Evolutionary conservation across 352 stramenopile genomes (phyloP), one percentile per base, ranked within the genome.

Genomic region (Globisporangium alternatum): DNA sequence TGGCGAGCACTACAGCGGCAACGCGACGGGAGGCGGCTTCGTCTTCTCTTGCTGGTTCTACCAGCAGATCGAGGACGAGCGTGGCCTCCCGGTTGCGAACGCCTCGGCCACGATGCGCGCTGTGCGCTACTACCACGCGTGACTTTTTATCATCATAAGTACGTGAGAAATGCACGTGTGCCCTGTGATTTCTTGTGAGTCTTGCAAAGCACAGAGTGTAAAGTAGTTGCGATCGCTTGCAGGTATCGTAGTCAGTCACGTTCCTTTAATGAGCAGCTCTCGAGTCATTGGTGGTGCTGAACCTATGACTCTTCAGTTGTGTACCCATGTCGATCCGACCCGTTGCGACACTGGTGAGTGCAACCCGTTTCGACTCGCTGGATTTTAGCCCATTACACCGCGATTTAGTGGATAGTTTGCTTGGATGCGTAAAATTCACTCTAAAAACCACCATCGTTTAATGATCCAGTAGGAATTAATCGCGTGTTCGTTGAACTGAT

Each of bases 31-130:
- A 9, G 44, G 21, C 21, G 22, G 21, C 39, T 35, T 52, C n/a
- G 57, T 48, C 28, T 65, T 52, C 28, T 62, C 64, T 56, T 70
- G 64, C 59, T 70, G 64, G 64, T 2, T 65, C 22, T 70, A 48
- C 31, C 37, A 70, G 43, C 51, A 60, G 37, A 48, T 65, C 30
- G 62, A 62, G 33, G 47, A 64, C n/a, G n/a, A 33, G 21, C 17
- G 12, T 22, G 49, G 39, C 19, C 9, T 39, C 2, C 39, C 19
- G 2, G 19, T 44, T 28, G 28, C 39, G 13, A 53, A 21, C 13
- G 25, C 30, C 17, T 43, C 39, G 3, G n/a, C 48, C 30, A 45
- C 56, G 28, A 39, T 13, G 56, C 45, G 64, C 21, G 41, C 47
- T 13, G 63, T 68, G 56, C 55, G 48, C 17, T 67, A 41, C 45